Base-by-base conservation (phyloP, 345 rosid genomes). In the Iberis pinnata region DNA sequence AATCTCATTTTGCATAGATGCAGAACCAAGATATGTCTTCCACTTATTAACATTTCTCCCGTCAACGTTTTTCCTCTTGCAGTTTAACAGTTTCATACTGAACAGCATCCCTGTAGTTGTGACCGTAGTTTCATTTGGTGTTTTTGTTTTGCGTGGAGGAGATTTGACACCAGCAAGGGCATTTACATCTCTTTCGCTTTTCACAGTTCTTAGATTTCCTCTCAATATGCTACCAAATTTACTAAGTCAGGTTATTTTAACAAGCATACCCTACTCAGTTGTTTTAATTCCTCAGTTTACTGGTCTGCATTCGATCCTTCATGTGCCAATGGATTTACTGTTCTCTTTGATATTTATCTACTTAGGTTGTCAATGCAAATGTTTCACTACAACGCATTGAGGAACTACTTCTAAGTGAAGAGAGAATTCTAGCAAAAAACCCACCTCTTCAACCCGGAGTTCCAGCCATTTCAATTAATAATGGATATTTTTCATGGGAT, bases 141-240 rank as follows among this genome's bases (percentile, higher is more conserved):
- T 76, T 60, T 88, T 82, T 65, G 87, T 95, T 70, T 57, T 84
- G 73, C 86, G 88, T 60, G 98, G 98, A 43, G 98, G 98, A 58
- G 85, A 81, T 64, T 67, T 92, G 67, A 92, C 98, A 43, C 96
- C 96, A 37, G 88, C 95, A 11, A 82, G 84, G 60, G 96, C 98
- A 57, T 92, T 92, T 73, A 88, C 98, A 53, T 92, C 98, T 20
- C 93, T 92, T 32, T 92, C 98, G 56, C 74, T 92, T 22, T 92
- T 92, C 43, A 76, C 95, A 38, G 72, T 92, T 58, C 75, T 92
- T 26, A 80, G 89, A 47, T 65, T 69, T 61, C 96, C 96, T 66
- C 72, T 92, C 58, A 81, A 83, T 62, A 73, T 75, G 81, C 86
- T 92, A 62, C 96, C 96, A 32, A 92, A 85, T 61, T 73, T 84